A percentile compares a stretch with the other conserved stretches of the same genome.
Evolutionary conservation across 2,329 filamentous ascomycete species (phyloP).

Genomic region (Fusarium decemcellulare): DNA sequence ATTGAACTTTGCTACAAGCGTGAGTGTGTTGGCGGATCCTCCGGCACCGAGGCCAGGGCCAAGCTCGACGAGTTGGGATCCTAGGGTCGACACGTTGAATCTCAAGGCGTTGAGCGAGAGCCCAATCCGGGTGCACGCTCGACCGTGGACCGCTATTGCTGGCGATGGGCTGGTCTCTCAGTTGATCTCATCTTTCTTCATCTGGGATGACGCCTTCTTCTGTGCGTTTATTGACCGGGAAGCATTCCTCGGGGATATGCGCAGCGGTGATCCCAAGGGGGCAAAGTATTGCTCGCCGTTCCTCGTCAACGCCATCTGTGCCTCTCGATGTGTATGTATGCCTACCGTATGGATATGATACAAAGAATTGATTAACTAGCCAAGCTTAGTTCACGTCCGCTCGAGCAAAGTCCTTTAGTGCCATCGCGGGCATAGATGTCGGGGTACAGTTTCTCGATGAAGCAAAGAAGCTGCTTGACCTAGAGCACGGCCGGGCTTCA

Average conservation of each 20-base stretch:
- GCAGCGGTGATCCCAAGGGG: slow-evolving; percentile 15
- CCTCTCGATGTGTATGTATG: slow-evolving; percentile 46
- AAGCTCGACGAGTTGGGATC: neutral
- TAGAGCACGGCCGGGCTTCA: slow-evolving; percentile 35
- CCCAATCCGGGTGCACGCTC: slow-evolving; percentile 44
- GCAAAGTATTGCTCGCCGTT: slow-evolving; percentile 50
- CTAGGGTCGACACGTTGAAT: slow-evolving; percentile 15
- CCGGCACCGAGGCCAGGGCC: neutral
- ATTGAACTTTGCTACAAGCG: neutral
- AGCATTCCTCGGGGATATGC: slow-evolving; percentile 48
- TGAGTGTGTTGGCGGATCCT: neutral
- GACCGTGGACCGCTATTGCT: slow-evolving; percentile 49
- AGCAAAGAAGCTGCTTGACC: slow-evolving; percentile 41
- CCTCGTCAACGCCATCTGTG: slow-evolving; percentile 52
- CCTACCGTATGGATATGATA: neutral
- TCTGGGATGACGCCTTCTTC: slow-evolving; percentile 46
- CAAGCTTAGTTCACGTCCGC: slow-evolving; percentile 35
- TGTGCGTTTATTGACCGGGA: slow-evolving; percentile 45
- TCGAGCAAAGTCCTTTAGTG: slow-evolving; percentile 34
- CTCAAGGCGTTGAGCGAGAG: slow-evolving; percentile 33
- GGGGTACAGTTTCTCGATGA: slow-evolving; percentile 40
- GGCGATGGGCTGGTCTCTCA: slow-evolving; percentile 50
- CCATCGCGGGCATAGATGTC: slow-evolving; percentile 30
- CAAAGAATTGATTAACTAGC: neutral
- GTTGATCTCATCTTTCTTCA: slow-evolving; percentile 50